These are phyloP conservation scores for Madurella fahalii DNA, from an alignment of 2,329 filamentous ascomycete genomes.

Conservation along the genomic window DNA sequence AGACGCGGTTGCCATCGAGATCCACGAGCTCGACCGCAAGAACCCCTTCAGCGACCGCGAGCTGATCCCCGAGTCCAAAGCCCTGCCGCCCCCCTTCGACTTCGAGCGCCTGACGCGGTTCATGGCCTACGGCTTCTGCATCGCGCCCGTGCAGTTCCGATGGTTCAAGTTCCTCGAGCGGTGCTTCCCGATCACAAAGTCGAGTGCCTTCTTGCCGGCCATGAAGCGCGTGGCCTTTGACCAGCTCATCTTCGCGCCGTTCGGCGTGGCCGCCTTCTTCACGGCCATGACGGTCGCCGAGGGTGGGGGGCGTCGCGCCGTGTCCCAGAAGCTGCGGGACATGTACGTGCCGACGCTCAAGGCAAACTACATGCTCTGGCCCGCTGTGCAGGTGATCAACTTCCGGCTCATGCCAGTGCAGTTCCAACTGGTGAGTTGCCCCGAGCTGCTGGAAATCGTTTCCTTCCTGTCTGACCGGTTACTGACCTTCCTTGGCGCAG, in stretches of 20 bases:
- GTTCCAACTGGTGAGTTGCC: conserved; percentile 78
- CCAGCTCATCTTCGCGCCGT: conserved; percentile 87
- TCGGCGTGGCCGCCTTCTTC: conserved; percentile 85
- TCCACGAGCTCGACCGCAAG: conserved; percentile 81
- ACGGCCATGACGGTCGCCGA: conserved; percentile 95
- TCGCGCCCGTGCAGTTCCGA: conserved; percentile 91
- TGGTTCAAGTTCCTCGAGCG: conserved; percentile 87
- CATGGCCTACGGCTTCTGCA: conserved; percentile 95
- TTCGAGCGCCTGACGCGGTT: conserved; percentile 92
- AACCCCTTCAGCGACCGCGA: conserved; percentile 63
- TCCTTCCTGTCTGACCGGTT: conserved; percentile 11
- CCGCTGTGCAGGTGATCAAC: conserved; percentile 92
- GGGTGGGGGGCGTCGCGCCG: conserved; percentile 76
- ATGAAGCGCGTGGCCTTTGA: conserved; percentile 90
- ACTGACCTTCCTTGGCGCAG: conserved; percentile 41
- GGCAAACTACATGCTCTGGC: conserved; percentile 95
- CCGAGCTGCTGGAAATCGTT: not conserved
- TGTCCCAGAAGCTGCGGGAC: conserved; percentile 81
- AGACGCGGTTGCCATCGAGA: conserved; percentile 78
- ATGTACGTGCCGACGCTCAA: conserved; percentile 93
- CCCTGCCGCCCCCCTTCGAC: conserved; percentile 79
- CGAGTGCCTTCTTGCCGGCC: conserved; percentile 67
- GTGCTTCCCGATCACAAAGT: conserved; percentile 81
- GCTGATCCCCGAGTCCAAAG: conserved; percentile 59
- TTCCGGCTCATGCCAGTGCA: conserved; percentile 93